A percentile compares a stretch with the other conserved stretches of the same genome.
phyloP scores from a whole-genome alignment of 805 yeast species.

The Metschnikowia proteae region DNA sequence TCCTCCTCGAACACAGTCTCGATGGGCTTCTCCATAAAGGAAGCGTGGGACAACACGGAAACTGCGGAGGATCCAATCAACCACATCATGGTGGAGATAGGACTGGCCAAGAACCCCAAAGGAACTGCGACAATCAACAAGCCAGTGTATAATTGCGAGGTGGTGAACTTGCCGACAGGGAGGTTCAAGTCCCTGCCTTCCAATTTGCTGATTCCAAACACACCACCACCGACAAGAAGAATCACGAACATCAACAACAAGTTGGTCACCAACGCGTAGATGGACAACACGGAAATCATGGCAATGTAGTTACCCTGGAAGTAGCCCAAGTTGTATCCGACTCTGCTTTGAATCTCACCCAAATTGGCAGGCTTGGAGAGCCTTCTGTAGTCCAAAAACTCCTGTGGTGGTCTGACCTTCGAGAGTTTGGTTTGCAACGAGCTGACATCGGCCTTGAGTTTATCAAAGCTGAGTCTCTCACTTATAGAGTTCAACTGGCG shows the following conservation, averaged over 20 bases:
- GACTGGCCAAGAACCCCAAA: constrained; percentile 82
- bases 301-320: constrained; percentile 82
- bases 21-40: constrained; percentile 90
- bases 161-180: constrained; percentile 66
- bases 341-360: constrained; percentile 85
- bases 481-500: constrained; percentile 12
- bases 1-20: constrained; percentile 92
- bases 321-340: constrained; percentile 79
- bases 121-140: constrained; percentile 74
- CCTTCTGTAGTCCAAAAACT: constrained; percentile 87
- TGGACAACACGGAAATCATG: constrained; percentile 64
- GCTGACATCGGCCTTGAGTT: constrained; percentile 24
- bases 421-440: constrained; percentile 62
- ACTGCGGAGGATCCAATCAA: constrained; percentile 81
- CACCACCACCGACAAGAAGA: constrained; percentile 64
- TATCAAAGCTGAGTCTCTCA: constrained; percentile 24
- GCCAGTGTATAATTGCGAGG: constrained; percentile 81
- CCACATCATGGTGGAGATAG: constrained; percentile 89
- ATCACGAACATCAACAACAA: constrained; percentile 80
- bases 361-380: constrained; percentile 87
- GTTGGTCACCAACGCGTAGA: constrained; percentile 87
- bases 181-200: constrained; percentile 80
- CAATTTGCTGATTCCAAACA: constrained; percentile 72
- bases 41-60: constrained; percentile 79
- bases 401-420: constrained; percentile 83